A percentile compares a stretch with the other conserved stretches of the same genome.
Evolutionary conservation across 768 basidiomycete species (phyloP).

Genomic region (Serendipita indica): DNA sequence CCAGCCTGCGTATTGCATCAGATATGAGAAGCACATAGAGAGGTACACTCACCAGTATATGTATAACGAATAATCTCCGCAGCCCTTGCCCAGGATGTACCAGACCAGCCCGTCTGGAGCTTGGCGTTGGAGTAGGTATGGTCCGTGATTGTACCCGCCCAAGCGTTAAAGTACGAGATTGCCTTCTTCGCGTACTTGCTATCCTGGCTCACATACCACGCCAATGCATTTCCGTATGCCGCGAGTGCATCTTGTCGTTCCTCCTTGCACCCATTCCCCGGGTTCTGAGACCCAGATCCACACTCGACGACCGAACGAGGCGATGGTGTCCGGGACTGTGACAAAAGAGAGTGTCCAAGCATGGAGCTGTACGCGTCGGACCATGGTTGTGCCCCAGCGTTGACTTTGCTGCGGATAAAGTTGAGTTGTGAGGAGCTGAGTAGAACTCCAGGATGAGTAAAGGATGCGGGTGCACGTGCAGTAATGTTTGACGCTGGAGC

Average conservation of each 20-base stretch:
- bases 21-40: not conserved
- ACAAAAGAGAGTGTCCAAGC: not conserved
- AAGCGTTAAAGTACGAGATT: slow-evolving; percentile 2
- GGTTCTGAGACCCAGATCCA: not conserved
- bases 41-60: not conserved
- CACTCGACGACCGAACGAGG: not conserved
- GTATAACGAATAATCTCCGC: not conserved
- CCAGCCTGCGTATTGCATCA: not conserved
- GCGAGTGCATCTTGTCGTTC: not conserved
- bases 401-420: not conserved
- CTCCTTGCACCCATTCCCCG: not conserved
- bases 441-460: not conserved
- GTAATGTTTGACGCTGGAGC: too few relatives aligned
- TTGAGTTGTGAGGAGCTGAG: not conserved
- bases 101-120: not conserved
- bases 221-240: not conserved
- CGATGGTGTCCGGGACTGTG: not conserved
- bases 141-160: not conserved
- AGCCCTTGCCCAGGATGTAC: not conserved
- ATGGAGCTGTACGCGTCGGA: not conserved
- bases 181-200: not conserved
- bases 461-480: too few relatives aligned
- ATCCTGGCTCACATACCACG: not conserved
- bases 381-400: not conserved
- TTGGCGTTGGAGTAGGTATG: not conserved